Percentiles rank a stretch among this genome's conserved stretches.
phyloP scores from a whole-genome alignment of 176 grass and related monocot genomes.

The Triticum dicoccoides region DNA sequence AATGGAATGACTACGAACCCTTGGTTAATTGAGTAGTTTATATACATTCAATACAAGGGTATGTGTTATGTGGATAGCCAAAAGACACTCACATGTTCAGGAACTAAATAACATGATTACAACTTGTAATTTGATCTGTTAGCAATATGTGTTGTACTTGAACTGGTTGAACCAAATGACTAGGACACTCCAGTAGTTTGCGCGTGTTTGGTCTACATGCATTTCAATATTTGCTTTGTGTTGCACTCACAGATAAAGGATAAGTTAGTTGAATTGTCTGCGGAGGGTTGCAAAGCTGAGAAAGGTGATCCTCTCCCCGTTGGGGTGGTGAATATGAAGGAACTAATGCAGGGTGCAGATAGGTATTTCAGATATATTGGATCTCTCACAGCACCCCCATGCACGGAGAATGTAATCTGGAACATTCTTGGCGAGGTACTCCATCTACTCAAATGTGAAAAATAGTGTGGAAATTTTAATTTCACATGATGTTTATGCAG shows the following conservation, averaged over 20 bases:
- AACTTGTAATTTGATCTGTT: neutral
- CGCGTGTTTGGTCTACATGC: neutral
- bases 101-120: constrained; percentile 9
- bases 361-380: constrained; percentile 69
- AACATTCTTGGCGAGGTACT: constrained; percentile 60
- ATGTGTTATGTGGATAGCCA: neutral
- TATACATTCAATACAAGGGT: neutral
- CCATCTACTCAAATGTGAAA: neutral
- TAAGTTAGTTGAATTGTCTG: constrained; percentile 41
- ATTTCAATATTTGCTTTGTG: neutral
- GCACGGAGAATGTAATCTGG: constrained; percentile 87
- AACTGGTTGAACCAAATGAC: neutral
- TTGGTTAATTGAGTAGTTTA: neutral
- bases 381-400: constrained; percentile 74
- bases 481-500: neutral
- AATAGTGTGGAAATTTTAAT: neutral
- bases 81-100: neutral
- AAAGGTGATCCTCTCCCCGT: constrained; percentile 41
- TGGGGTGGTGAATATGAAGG: constrained; percentile 39
- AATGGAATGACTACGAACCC: neutral
- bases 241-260: constrained; percentile 50
- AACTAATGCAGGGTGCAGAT: constrained; percentile 23
- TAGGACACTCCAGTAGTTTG: neutral
- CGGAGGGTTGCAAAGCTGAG: constrained; percentile 35
- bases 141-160: neutral